These are phyloP conservation scores for Selenicereus undatus DNA, from an alignment of 148 eudicot genomes.

Conservation along the genomic window DNA sequence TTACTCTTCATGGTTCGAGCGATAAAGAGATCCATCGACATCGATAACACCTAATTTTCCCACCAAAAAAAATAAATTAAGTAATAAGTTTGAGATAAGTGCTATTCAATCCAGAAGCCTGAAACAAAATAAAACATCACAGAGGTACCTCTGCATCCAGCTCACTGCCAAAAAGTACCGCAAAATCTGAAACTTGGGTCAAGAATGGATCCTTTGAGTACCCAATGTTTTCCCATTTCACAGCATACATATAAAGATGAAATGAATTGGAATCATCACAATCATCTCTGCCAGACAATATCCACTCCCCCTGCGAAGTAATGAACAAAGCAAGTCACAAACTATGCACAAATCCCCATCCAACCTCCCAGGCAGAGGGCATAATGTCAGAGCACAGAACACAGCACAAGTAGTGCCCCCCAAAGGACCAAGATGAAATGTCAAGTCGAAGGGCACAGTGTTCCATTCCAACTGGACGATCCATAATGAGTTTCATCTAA, in stretches of 20 bases:
- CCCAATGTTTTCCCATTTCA: conserved; percentile 71
- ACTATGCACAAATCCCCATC: neutral
- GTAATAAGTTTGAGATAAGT: neutral
- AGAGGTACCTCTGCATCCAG: conserved; percentile 95
- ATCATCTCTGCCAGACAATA: conserved; percentile 64
- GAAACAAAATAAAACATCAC: neutral
- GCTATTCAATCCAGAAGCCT: conserved; percentile 5
- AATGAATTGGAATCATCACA: conserved; percentile 43
- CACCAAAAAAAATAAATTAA: neutral
- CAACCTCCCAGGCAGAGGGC: neutral
- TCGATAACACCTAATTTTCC: conserved; percentile 73
- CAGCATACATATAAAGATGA: conserved; percentile 73
- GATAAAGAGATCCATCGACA: conserved; percentile 98
- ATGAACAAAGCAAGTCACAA: conserved; percentile 15
- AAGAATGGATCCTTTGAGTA: conserved; percentile 73
- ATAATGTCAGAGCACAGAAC: neutral
- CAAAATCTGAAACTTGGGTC: conserved; percentile 79
- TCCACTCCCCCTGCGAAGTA: conserved; percentile 85
- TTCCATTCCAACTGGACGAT: neutral
- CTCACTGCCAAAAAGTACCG: conserved; percentile 85
- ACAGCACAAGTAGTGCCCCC: neutral
- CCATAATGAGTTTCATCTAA: neutral
- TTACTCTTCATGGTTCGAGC: conserved; percentile 90
- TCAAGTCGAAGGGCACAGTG: neutral
- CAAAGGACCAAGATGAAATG: neutral